phyloP scores from a whole-genome alignment of 2,329 filamentous ascomycete species.

The Sporothrix brasiliensis region DNA sequence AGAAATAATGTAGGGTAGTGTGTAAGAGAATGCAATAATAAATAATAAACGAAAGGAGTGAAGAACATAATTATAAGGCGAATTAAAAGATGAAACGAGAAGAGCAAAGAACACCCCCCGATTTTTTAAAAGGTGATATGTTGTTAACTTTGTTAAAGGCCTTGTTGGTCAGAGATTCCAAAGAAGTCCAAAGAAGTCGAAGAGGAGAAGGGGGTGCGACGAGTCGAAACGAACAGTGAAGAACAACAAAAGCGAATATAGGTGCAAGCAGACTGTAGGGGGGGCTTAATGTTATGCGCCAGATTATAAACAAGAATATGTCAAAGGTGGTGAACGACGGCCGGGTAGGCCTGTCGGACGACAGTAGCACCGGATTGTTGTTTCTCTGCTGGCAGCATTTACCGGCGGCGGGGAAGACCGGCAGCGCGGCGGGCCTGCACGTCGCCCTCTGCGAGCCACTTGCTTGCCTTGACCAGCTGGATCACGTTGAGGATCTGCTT shows the following conservation, averaged over 20 bases:
- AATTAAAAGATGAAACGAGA: not conserved
- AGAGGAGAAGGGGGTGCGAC: not conserved
- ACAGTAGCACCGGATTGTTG: slow-evolving; percentile 38
- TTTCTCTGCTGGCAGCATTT: slow-evolving; percentile 36
- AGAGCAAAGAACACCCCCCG: not conserved
- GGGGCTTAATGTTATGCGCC: not conserved
- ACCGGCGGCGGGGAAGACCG: slow-evolving; percentile 53
- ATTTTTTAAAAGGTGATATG: slow-evolving; percentile 8
- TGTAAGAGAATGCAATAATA: not conserved
- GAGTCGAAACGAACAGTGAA: not conserved
- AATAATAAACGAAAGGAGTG: not conserved
- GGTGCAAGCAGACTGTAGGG: not conserved
- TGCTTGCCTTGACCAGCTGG: slow-evolving; percentile 90
- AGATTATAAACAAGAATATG: not conserved
- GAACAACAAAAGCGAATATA: not conserved
- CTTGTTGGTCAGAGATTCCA: not conserved
- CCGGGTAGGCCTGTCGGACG: not conserved
- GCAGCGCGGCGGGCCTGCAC: slow-evolving; percentile 61
- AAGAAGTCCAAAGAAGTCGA: slow-evolving; percentile 7
- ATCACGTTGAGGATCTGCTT: slow-evolving; percentile 96
- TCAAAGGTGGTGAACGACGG: not conserved
- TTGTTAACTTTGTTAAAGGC: not conserved
- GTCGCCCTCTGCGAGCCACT: slow-evolving; percentile 92
- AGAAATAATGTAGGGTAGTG: not conserved
- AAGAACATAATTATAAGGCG: slow-evolving; percentile 11